Percentiles rank a stretch among this genome's conserved stretches.
Evolutionary conservation across 2,329 filamentous ascomycete genomes (phyloP).

Genomic region (Polytolypa hystricis): DNA sequence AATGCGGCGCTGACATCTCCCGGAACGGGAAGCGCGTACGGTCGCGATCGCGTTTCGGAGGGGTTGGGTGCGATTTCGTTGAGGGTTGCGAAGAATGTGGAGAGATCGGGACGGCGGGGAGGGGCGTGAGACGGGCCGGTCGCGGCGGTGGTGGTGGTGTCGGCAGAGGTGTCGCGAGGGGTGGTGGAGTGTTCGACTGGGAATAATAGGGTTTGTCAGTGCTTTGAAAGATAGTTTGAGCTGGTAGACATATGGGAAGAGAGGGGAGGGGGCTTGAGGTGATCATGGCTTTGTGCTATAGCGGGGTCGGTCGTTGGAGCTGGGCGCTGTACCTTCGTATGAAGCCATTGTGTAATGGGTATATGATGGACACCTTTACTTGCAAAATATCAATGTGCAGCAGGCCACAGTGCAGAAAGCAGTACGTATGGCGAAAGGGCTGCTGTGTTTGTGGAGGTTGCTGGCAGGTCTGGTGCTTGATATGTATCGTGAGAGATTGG

Average conservation of each 20-base stretch:
- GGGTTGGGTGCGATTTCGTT: conserved; percentile 45
- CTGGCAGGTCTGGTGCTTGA: neutral
- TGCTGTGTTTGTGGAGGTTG: neutral
- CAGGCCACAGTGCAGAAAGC: too few relatives aligned
- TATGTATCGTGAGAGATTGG: conserved; percentile 2
- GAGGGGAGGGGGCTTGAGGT: too few relatives aligned
- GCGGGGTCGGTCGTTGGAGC: neutral
- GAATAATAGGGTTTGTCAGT: conserved; percentile 5
- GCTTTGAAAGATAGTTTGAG: conserved; percentile 1
- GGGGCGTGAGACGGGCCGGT: conserved; percentile 20
- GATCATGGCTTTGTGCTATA: too few relatives aligned
- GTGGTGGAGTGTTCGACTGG: conserved; percentile 34
- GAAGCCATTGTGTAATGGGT: conserved; percentile 25
- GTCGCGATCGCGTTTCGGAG: conserved; percentile 39
- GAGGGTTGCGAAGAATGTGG: conserved; percentile 53
- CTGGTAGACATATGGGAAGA: neutral
- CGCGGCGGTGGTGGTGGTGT: conserved; percentile 19
- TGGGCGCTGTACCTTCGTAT: conserved; percentile 27
- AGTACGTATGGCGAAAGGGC: neutral
- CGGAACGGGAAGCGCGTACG: conserved; percentile 49
- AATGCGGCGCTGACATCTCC: conserved; percentile 50
- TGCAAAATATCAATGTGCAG: too few relatives aligned
- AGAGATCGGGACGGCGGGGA: conserved; percentile 50
- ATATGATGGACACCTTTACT: too few relatives aligned
- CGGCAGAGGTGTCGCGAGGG: conserved; percentile 18